Base-by-base conservation (phyloP, 495 filamentous ascomycete species). In the Friedmanniomyces simplex region DNA sequence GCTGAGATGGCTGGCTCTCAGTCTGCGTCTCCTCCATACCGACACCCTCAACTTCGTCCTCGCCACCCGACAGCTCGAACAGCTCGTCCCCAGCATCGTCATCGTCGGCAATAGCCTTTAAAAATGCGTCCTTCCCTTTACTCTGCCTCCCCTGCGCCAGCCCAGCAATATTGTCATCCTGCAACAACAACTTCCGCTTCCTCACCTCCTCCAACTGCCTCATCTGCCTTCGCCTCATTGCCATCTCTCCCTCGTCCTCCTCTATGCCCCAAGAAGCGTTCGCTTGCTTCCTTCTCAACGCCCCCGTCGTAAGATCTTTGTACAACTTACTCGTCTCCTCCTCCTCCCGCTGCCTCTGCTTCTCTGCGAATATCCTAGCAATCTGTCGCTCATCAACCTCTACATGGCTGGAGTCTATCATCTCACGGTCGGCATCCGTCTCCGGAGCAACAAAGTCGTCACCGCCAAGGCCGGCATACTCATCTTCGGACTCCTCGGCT, bases 401-500 rank as follows among this genome's bases (percentile, higher is more conserved):
- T 37, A 87, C 80, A n/a, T 77, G 74, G 48, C 74, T 73, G 61
- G 91, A 84, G 67, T 98, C 91, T 64, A 97, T 93, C 81, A 97
- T 93, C 68, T 89, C 86, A 59, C 85, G 82, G 54, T 87, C 74
- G 58, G 85, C 79, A 39, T 80, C 79, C 49, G 85, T 79, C 55
- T 89, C 87, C 37, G 84, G 83, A 22, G 75, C 81, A 50, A 83
- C 85, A 39, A 89, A 88, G 58, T 98, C 94, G 50, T 91, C 90
- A 42, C 93, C 93, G 47, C 94, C 94, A 41, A 97, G 75, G 1
- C 94, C 94, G 32, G 91, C 93, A 67, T 96, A 99, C 69, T 99
- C 93, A 67, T 99, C 93, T 67, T 97, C 94, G 0, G 94, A 97
- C 74, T 99, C 93, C 63, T 93, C 88, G 39, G 93, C 93, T 64